Evolutionary conservation across 2,329 filamentous ascomycete genomes (phyloP), one percentile per base, ranked within the genome.

Genomic region (Monilinia laxa): DNA sequence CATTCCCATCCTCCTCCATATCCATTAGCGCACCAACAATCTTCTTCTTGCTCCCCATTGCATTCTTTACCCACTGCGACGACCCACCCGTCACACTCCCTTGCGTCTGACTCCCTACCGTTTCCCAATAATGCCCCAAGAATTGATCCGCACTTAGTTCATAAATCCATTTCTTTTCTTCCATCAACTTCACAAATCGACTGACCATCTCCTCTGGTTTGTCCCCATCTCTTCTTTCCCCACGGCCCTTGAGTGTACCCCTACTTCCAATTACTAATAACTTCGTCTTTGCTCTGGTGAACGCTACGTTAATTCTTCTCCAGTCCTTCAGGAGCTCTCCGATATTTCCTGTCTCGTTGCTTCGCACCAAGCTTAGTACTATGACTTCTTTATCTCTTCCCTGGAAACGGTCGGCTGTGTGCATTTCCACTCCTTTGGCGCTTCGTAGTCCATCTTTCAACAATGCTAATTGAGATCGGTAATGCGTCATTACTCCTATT

Each of bases 341-440:
- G n/a, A 99, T 93, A 60, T 85, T 87, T 69, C 88, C 87, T 1
- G 85, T 84, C 28, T 93, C 88, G 73, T 99, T 99, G 76, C 88
- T 94, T 40, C 95, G 86, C 18, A 98, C 95, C 40, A 96, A 88
- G 65, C 87, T 92, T 11, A 99, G 84, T 18, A 99, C 86, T 0
- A 98, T 86, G 3, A 96, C 89, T 75, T 97, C 93, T 76, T 99
- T 99, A 79, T 99, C 95, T 12, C 95, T 87, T 9, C 95, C 95
- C 77, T 99, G 95, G 78, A 97, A 99, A 55, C 94, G 92, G 79
- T 99, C 95, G 3, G 95, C 93, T 0, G 95, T 98, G 78, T 99
- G 93, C 84, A 98, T 93, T 78, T 99, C 95, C 1, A 99, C 87
- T 2, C 85, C 85, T 0, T 82, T 79, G 0, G 82, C 79, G 72